Conservation (phyloP, 2,329 filamentous ascomycete genomes). For the Ophiostoma perfectum region DNA sequence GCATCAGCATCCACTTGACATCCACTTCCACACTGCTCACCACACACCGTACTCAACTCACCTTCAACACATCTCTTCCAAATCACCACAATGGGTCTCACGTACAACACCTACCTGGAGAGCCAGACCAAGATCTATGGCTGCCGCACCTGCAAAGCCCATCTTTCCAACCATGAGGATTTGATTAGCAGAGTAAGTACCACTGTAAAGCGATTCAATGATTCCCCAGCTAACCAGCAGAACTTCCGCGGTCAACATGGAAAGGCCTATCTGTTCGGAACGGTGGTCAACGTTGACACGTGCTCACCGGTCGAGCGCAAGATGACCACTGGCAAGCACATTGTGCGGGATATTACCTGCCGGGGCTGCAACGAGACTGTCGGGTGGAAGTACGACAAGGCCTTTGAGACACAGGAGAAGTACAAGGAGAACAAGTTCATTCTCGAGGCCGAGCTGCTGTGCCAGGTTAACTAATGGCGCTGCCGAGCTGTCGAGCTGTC, state of each 20-base stretch:
- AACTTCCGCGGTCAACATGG: conserved; percentile 98
- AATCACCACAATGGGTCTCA: conserved; percentile 63
- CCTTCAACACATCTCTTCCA: neutral
- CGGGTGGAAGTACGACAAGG: conserved; percentile 99
- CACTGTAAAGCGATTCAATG: neutral
- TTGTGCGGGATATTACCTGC: conserved; percentile 90
- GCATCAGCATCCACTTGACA: neutral
- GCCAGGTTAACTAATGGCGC: conserved; percentile 57
- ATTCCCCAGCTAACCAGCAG: conserved; percentile 41
- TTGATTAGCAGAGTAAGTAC: conserved; percentile 77
- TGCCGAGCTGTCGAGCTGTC: neutral
- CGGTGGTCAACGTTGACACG: conserved; percentile 81
- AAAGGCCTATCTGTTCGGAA: conserved; percentile 94
- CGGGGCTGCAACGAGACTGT: conserved; percentile 87
- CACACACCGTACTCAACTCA: neutral
- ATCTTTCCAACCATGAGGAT: conserved; percentile 90
- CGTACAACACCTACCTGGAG: conserved; percentile 87
- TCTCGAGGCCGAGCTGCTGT: conserved; percentile 83
- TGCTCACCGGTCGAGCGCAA: conserved; percentile 86
- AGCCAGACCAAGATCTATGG: conserved; percentile 78
- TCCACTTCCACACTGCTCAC: neutral
- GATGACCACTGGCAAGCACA: conserved; percentile 94
- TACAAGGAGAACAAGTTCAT: conserved; percentile 99
- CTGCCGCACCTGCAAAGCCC: conserved; percentile 91
- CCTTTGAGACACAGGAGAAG: conserved; percentile 85